These are phyloP conservation scores for Manihot esculenta DNA, from an alignment of 441 rosid genomes.

Conservation along the genomic window DNA sequence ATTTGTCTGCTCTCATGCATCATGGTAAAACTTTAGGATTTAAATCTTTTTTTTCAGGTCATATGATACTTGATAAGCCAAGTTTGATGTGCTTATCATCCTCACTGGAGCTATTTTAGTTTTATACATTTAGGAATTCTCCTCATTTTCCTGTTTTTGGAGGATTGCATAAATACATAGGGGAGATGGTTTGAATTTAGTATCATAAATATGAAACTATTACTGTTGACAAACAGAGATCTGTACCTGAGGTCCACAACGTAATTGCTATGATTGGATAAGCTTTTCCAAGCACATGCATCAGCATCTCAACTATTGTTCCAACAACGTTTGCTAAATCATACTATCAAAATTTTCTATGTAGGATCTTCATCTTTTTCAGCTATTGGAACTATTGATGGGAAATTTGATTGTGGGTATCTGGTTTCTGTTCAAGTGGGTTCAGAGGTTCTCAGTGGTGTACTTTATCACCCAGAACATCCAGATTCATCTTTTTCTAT, in stretches of 20 bases:
- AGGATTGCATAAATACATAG: not conserved
- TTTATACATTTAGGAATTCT: not conserved
- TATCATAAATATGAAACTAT: too few relatives aligned
- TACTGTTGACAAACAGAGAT: not conserved
- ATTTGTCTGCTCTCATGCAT: not conserved
- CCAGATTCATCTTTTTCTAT: constrained; percentile 25
- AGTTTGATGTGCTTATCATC: too few relatives aligned
- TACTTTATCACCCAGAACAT: constrained; percentile 71
- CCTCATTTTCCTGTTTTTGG: not conserved
- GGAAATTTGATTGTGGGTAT: constrained; percentile 94
- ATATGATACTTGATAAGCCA: too few relatives aligned
- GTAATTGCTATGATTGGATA: not conserved
- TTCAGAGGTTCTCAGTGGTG: constrained; percentile 74
- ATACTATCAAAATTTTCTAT: not conserved
- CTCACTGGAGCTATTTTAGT: too few relatives aligned
- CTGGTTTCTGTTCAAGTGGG: constrained; percentile 77
- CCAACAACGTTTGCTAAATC: not conserved
- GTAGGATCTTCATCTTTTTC: constrained; percentile 51
- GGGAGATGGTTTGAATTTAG: too few relatives aligned
- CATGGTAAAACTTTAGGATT: not conserved
- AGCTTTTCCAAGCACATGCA: not conserved
- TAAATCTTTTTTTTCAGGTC: too few relatives aligned
- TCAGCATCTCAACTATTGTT: not conserved
- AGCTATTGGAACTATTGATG: constrained; percentile 73
- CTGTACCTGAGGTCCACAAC: not conserved